Evolutionary conservation across 2,329 filamentous ascomycete species (phyloP).

Genomic region (Talaromyces albobiverticillius): DNA sequence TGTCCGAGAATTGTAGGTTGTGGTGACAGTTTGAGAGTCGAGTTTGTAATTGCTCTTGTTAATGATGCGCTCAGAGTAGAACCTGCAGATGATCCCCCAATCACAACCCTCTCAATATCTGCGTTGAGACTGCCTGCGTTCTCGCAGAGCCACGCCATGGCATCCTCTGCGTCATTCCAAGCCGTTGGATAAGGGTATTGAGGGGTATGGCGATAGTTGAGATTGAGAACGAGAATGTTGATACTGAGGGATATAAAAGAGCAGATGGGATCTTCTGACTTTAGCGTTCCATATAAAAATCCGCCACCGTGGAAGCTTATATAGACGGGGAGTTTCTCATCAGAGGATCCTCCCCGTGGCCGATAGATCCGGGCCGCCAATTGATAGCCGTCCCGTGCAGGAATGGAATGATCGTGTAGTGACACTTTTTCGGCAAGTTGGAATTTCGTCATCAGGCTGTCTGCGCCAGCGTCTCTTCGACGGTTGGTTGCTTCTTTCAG

Average conservation of each 20-base stretch:
- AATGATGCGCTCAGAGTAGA: slow-evolving; percentile 44
- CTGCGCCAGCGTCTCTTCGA: background rate
- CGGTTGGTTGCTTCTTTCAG: slow-evolving; percentile 3
- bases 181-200: slow-evolving; percentile 52
- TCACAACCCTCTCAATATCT: slow-evolving; percentile 39
- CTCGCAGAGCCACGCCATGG: slow-evolving; percentile 53
- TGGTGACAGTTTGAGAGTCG: slow-evolving; percentile 15
- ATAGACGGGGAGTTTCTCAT: slow-evolving; percentile 47
- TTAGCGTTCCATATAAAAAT: slow-evolving; percentile 55
- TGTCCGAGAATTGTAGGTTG: slow-evolving; percentile 46
- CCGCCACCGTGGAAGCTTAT: slow-evolving; percentile 57
- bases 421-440: slow-evolving; percentile 26
- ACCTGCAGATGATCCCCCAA: slow-evolving; percentile 52
- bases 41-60: slow-evolving; percentile 36
- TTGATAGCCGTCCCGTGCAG: slow-evolving; percentile 44
- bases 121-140: slow-evolving; percentile 40
- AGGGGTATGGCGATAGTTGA: slow-evolving; percentile 60
- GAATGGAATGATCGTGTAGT: slow-evolving; percentile 37
- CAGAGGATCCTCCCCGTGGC: slow-evolving; percentile 28
- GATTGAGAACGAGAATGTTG: slow-evolving; percentile 48
- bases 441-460: background rate
- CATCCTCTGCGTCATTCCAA: slow-evolving; percentile 53
- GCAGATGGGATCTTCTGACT: slow-evolving; percentile 54
- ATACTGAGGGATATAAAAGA: slow-evolving; percentile 42
- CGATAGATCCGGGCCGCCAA: slow-evolving; percentile 50